These are phyloP conservation scores for Penicillium oxalicum DNA, from an alignment of 2,329 filamentous ascomycete species.

Conservation along the genomic window DNA sequence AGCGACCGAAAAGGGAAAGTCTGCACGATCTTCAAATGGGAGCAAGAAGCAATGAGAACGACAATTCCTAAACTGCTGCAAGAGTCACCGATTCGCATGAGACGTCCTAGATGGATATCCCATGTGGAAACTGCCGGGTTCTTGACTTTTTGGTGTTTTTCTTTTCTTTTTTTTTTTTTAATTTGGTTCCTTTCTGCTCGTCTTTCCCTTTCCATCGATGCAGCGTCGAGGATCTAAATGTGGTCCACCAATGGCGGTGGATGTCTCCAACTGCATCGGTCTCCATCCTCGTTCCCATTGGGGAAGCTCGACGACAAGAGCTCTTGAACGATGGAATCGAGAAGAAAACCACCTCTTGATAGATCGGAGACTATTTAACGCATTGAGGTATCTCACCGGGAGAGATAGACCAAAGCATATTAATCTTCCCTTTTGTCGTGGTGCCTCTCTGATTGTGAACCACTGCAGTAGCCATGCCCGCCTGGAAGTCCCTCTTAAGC, in stretches of 20 bases:
- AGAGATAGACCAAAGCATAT: too few relatives aligned
- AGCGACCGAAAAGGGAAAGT: conserved; percentile 34
- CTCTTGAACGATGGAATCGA: conserved; percentile 16
- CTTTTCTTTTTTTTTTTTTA: not conserved
- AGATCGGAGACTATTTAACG: not conserved
- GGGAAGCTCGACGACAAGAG: not conserved
- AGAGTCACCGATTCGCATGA: not conserved
- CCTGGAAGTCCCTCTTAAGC: conserved; percentile 25
- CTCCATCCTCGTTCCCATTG: conserved; percentile 12
- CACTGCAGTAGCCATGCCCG: conserved; percentile 19
- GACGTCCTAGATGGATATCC: not conserved
- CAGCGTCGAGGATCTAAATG: not conserved
- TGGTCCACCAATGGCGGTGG: too few relatives aligned
- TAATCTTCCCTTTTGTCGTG: not conserved
- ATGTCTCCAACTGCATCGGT: not conserved
- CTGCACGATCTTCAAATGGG: conserved; percentile 25
- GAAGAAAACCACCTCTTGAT: conserved; percentile 5
- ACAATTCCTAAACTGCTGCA: too few relatives aligned
- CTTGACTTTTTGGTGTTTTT: too few relatives aligned
- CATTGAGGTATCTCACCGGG: too few relatives aligned
- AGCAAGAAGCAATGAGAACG: conserved; percentile 11
- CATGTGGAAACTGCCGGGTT: too few relatives aligned
- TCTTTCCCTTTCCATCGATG: conserved; percentile 18
- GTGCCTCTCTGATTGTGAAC: conserved; percentile 7
- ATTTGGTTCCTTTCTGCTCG: conserved; percentile 7